phyloP scores from a whole-genome alignment of 139 green algal species.

The Closterium sp. region DNA sequence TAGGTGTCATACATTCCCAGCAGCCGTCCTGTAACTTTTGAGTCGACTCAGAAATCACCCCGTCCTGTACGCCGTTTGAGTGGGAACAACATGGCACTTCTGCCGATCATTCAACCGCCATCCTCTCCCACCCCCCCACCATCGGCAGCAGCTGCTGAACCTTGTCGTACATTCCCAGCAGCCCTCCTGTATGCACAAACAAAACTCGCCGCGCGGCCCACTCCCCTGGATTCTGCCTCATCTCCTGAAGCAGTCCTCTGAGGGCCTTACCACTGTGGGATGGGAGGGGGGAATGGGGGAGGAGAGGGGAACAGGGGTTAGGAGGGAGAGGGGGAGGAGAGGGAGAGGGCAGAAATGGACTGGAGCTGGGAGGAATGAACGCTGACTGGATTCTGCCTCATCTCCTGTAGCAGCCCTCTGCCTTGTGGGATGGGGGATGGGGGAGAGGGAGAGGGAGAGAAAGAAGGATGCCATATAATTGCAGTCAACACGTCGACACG shows the following conservation, averaged over 20 bases:
- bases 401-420: constrained; percentile 67
- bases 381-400: constrained; percentile 65
- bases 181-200: constrained; percentile 86
- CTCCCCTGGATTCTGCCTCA: constrained; percentile 62
- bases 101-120: not conserved
- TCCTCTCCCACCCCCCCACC: constrained; percentile 19
- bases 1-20: no score
- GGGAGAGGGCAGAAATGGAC: no score
- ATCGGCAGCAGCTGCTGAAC: constrained; percentile 68
- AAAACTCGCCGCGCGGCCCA: constrained; percentile 75
- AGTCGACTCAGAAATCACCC: no score
- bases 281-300: not conserved
- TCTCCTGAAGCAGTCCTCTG: constrained; percentile 67
- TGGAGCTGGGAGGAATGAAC: no score
- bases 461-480: no score
- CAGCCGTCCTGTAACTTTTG: no score
- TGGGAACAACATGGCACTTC: no score
- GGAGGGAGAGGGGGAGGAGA: not conserved
- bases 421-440: constrained; percentile 38
- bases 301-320: not conserved
- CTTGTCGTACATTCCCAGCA: constrained; percentile 92
- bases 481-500: no score
- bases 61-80: no score
- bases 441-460: not conserved
- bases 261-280: constrained; percentile 75